Conservation (phyloP, 306 rosid genomes). For the Cicer pinnatifidum region DNA sequence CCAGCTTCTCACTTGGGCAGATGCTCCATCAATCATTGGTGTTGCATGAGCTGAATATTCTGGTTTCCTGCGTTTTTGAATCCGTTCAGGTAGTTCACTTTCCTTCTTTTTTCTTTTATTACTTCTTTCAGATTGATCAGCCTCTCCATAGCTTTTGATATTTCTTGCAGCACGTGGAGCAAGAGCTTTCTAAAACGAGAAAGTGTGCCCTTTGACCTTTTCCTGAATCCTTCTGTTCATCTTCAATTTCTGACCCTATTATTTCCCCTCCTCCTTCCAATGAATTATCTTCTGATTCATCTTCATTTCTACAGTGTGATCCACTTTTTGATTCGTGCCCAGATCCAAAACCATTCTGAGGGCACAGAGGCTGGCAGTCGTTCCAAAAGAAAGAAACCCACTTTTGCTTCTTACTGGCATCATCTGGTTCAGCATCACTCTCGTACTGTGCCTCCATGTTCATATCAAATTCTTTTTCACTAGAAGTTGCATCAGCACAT, state of each 20-base stretch:
- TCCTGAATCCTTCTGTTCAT: slow-evolving; percentile 56
- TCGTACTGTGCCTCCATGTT: slow-evolving; percentile 75
- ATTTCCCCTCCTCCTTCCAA: slow-evolving; percentile 68
- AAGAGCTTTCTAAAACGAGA: slow-evolving; percentile 68
- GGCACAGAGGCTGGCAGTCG: slow-evolving; percentile 79
- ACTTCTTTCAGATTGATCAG: slow-evolving; percentile 68
- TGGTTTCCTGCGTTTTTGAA: slow-evolving; percentile 76
- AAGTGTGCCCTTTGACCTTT: slow-evolving; percentile 62
- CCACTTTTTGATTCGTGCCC: slow-evolving; percentile 80
- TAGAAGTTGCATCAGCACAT: slow-evolving; percentile 59
- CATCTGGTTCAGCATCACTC: slow-evolving; percentile 72
- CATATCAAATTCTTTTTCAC: slow-evolving; percentile 81
- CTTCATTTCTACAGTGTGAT: slow-evolving; percentile 65
- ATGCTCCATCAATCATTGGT: slow-evolving; percentile 89
- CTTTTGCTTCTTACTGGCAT: slow-evolving; percentile 58
- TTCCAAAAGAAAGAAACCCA: slow-evolving; percentile 98
- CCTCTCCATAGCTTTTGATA: slow-evolving; percentile 89
- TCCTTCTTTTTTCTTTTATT: slow-evolving; percentile 90
- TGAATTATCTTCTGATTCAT: slow-evolving; percentile 71
- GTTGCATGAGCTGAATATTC: slow-evolving; percentile 67
- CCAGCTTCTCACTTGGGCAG: slow-evolving; percentile 91
- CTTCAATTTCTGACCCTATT: slow-evolving; percentile 76
- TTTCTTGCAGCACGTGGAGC: slow-evolving; percentile 94
- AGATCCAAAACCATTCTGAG: slow-evolving; percentile 74
- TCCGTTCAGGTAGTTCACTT: slow-evolving; percentile 73